phyloP scores from a whole-genome alignment of 179 eudicot genomes.

The Gypsophila paniculata region DNA sequence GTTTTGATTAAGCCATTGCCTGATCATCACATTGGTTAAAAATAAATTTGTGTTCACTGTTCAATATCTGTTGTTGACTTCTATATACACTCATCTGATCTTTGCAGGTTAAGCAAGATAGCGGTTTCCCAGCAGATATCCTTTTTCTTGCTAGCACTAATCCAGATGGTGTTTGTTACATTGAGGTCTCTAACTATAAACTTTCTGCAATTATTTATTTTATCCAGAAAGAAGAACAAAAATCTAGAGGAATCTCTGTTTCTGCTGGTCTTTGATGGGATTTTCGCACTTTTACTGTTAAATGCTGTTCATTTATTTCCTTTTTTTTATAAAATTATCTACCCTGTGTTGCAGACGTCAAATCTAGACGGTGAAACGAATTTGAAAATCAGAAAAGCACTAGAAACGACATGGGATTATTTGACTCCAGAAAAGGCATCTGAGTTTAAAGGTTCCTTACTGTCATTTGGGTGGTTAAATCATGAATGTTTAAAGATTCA shows the following conservation, averaged over 20 bases:
- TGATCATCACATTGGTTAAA: neutral
- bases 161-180: constrained; percentile 91
- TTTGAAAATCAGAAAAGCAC: constrained; percentile 92
- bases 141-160: constrained; percentile 92
- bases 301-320: constrained; percentile 3
- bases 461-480: constrained; percentile 4
- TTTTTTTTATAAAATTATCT: constrained; percentile 18
- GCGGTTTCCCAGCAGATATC: constrained; percentile 86
- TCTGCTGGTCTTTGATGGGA: constrained; percentile 1
- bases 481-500: neutral
- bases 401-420: constrained; percentile 96
- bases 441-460: constrained; percentile 68
- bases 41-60: neutral
- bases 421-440: constrained; percentile 68
- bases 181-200: constrained; percentile 50
- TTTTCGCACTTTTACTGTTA: neutral
- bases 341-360: constrained; percentile 59
- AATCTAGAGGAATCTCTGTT: too few relatives aligned
- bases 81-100: neutral
- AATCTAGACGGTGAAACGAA: constrained; percentile 99
- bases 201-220: neutral
- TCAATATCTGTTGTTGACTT: neutral
- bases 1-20: neutral
- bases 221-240: too few relatives aligned
- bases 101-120: constrained; percentile 83